phyloP scores from a whole-genome alignment of 192 early-diverging fungal genomes.

The Geosiphon pyriformis region DNA sequence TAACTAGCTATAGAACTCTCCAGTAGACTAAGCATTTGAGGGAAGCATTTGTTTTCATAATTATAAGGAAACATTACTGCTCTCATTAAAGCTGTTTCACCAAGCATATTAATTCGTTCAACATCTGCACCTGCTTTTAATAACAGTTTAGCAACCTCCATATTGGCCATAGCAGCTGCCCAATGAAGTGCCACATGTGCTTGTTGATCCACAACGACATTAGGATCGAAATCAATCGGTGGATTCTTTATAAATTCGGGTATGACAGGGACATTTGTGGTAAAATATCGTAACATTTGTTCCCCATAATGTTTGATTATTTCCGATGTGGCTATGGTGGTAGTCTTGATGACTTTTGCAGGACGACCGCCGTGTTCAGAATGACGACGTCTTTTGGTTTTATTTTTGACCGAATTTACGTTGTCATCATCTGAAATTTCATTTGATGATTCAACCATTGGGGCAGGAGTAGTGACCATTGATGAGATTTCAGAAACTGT shows the following conservation, averaged over 20 bases:
- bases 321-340: background rate
- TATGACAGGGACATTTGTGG: conserved; percentile 39
- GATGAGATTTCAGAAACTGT: conserved; percentile 18
- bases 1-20: conserved; percentile 66
- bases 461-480: conserved; percentile 13
- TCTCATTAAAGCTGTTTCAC: conserved; percentile 89
- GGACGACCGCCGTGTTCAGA: conserved; percentile 24
- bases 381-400: conserved; percentile 21
- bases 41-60: conserved; percentile 78
- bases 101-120: conserved; percentile 67
- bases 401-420: background rate
- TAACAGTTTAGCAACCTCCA: conserved; percentile 67
- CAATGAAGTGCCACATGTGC: conserved; percentile 94
- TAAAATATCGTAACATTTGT: conserved; percentile 33
- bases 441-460: conserved; percentile 21
- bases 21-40: conserved; percentile 64
- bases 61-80: conserved; percentile 87
- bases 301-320: conserved; percentile 30
- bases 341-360: conserved; percentile 15
- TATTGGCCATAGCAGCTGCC: conserved; percentile 86
- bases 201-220: conserved; percentile 89
- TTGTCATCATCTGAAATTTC: conserved; percentile 13
- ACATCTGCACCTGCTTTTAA: conserved; percentile 72
- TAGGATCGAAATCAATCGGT: conserved; percentile 68
- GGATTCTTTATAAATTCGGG: conserved; percentile 51